Evolutionary conservation across 208 protist genomes (phyloP), one percentile per base, ranked within the genome.

Genomic region (Leishmania tropica): DNA sequence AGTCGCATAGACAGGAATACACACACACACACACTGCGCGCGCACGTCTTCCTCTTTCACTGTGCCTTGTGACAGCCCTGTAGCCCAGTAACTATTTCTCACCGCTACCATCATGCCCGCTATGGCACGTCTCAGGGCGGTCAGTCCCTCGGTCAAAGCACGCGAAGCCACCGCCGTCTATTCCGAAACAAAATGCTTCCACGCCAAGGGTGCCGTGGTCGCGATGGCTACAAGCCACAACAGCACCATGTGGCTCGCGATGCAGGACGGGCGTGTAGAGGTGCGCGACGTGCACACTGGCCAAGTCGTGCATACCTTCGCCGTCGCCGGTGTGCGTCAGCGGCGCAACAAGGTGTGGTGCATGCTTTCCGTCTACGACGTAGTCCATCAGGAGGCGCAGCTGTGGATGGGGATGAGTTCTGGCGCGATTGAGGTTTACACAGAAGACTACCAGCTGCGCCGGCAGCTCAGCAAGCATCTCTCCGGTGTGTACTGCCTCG

Each of bases 381-480:
- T 75, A 8, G 74, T 81, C 13, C 65, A 85, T 35, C 42, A 79
- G 21, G 78, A 88, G 58, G 62, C 76, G 37, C 89, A 96, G 78
- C 83, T 97, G 76, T 97, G 95, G 95, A 84, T 97, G 80, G 95
- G 95, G 13, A 83, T 96, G 11, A 95, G 92, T 35, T 93, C 89
- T 24, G 95, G 95, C n/a, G 83, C 84, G 45, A 92, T 98, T 70
- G 92, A 95, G 74, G 91, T 96, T 17, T 96, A 96, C 84, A 78
- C 62, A 31, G 76, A 87, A 68, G 75, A 58, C 40, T 94, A 88
- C 76, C 48, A 73, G 60, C 79, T 97, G 54, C 67, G 93, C 35
- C 88, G 85, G 19, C 90, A 92, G 65, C 80, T 94, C 70, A 87
- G 80, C 68, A 95, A 94, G 65, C 95, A 98, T 83, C 85, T 94